Percentiles rank a stretch among this genome's conserved stretches.
Evolutionary conservation across 768 basidiomycete genomes (phyloP).

Genomic region (Coprinopsis strossmayeri): DNA sequence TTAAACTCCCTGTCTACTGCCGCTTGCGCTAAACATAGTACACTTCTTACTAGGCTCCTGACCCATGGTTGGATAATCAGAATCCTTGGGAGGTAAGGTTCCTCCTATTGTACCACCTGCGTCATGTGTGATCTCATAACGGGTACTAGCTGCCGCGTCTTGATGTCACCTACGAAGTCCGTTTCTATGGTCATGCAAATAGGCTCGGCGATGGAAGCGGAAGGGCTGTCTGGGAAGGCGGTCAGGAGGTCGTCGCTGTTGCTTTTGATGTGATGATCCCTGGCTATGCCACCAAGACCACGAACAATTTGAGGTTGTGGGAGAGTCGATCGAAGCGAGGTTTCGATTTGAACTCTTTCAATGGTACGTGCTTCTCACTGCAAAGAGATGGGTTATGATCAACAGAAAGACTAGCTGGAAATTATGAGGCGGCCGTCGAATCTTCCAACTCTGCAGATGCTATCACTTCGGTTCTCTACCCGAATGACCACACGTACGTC

Average conservation of each 20-base stretch:
- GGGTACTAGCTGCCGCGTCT: slow-evolving; percentile 53
- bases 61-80: slow-evolving; percentile 85
- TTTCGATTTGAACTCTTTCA: slow-evolving; percentile 94
- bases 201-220: slow-evolving; percentile 51
- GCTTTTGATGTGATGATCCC: slow-evolving; percentile 97
- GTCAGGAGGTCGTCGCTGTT: slow-evolving; percentile 88
- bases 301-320: slow-evolving; percentile 86
- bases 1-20: neutral
- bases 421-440: slow-evolving; percentile 87
- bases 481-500: slow-evolving; percentile 80
- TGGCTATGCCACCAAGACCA: slow-evolving; percentile 74
- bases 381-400: too few relatives aligned
- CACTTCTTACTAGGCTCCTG: slow-evolving; percentile 48
- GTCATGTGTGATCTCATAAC: slow-evolving; percentile 2
- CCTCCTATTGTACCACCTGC: neutral
- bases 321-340: slow-evolving; percentile 83
- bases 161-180: slow-evolving; percentile 79
- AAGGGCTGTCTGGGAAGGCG: slow-evolving; percentile 75
- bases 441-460: slow-evolving; percentile 86
- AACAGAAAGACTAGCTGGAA: slow-evolving; percentile 75
- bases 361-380: slow-evolving; percentile 43
- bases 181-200: slow-evolving; percentile 86
- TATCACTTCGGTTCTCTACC: slow-evolving; percentile 94
- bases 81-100: slow-evolving; percentile 72
- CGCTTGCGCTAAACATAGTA: slow-evolving; percentile 10